Conservation (phyloP, 106 monocot species). For the Allium fistulosum region DNA sequence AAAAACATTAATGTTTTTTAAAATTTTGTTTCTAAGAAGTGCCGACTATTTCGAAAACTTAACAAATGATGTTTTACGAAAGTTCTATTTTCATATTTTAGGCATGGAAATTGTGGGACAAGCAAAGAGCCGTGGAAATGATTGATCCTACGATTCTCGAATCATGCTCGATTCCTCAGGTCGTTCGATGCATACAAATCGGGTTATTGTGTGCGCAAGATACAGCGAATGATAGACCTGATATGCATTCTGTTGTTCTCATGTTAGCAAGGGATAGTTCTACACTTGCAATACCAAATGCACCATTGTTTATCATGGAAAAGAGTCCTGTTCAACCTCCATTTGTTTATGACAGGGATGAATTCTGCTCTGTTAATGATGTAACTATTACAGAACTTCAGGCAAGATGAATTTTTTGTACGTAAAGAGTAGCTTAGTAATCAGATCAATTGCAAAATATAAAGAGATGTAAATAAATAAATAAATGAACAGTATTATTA, state of each 20-base stretch:
- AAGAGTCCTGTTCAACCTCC: not conserved
- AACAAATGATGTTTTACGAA: too few relatives aligned
- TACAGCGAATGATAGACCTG: constrained; percentile 14
- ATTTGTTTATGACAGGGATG: not conserved
- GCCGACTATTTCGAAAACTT: too few relatives aligned
- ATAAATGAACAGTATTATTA: too few relatives aligned
- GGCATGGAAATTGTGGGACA: constrained; percentile 31
- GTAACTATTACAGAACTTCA: constrained; percentile 7
- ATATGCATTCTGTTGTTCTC: constrained; percentile 8
- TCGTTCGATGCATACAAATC: constrained; percentile 19
- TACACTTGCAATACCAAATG: constrained; percentile 10
- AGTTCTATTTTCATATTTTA: not conserved
- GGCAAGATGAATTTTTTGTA: constrained; percentile 5
- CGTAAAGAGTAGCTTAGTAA: too few relatives aligned
- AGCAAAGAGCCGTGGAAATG: constrained; percentile 12
- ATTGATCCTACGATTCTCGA: constrained; percentile 11
- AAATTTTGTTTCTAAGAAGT: too few relatives aligned
- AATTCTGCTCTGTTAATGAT: not conserved
- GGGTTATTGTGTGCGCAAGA: constrained; percentile 36
- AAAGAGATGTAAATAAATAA: not conserved
- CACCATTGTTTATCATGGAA: constrained; percentile 14
- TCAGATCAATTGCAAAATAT: not conserved
- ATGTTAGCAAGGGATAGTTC: constrained; percentile 20
- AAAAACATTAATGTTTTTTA: too few relatives aligned
- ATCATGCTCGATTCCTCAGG: constrained; percentile 8